Percentiles rank a stretch among this genome's conserved stretches.
phyloP scores from a whole-genome alignment of 768 basidiomycete species.

The Crassisporium funariophilum region DNA sequence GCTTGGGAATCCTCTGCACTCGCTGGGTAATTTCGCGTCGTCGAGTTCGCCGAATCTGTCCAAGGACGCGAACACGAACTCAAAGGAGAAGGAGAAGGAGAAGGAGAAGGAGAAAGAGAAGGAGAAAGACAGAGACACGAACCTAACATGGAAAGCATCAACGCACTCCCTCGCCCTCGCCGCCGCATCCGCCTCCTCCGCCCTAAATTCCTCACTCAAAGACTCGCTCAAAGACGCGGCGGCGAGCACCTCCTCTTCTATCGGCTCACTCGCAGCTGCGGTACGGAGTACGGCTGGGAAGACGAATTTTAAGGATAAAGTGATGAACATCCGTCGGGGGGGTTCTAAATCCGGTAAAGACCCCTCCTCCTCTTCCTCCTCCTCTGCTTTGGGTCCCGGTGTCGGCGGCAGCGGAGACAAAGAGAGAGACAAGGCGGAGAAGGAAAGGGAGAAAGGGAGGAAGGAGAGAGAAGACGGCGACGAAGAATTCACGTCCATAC shows the following conservation, averaged over 20 bases:
- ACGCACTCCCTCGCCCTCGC: not conserved
- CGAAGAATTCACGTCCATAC: conserved; percentile 22
- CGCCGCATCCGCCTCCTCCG: not conserved
- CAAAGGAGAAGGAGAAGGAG: not conserved
- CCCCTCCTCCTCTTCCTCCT: too few relatives aligned
- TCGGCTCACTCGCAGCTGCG: not conserved
- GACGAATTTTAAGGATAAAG: too few relatives aligned
- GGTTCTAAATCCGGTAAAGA: too few relatives aligned
- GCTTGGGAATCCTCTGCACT: too few relatives aligned
- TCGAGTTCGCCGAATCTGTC: too few relatives aligned
- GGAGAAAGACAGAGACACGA: too few relatives aligned
- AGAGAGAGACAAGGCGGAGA: not conserved
- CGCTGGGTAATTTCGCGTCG: not conserved
- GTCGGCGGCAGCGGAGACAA: not conserved
- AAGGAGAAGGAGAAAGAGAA: conserved; percentile 2
- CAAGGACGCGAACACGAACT: not conserved
- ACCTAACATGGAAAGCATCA: too few relatives aligned
- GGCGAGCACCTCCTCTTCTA: not conserved
- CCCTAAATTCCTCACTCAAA: not conserved
- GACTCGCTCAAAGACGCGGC: not conserved
- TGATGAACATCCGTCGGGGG: too few relatives aligned
- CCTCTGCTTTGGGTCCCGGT: not conserved
- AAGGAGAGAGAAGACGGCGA: conserved; percentile 21
- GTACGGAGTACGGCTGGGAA: not conserved
- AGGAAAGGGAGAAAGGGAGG: not conserved